Evolutionary conservation across 2,329 filamentous ascomycete species (phyloP).

Genomic region (Colletotrichum higginsianum): DNA sequence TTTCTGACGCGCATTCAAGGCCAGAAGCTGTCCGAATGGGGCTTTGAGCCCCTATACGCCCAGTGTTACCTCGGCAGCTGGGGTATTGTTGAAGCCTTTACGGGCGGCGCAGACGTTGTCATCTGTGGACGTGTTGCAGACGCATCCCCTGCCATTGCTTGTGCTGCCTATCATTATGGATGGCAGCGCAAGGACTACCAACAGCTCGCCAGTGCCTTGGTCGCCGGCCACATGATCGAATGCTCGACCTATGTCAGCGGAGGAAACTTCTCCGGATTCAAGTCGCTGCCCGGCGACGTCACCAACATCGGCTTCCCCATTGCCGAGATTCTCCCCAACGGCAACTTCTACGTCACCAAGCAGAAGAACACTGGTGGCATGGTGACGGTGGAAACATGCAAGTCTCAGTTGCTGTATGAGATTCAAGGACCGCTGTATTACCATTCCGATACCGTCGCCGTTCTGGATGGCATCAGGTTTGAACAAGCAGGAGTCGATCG

Average conservation of each 20-base stretch:
- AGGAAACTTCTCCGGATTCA: conserved; percentile 66
- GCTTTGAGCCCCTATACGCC: conserved; percentile 44
- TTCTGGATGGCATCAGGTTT: conserved; percentile 58
- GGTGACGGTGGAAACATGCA: conserved; percentile 52
- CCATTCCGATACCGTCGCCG: conserved; percentile 60
- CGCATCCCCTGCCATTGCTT: conserved; percentile 64
- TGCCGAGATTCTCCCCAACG: conserved; percentile 61
- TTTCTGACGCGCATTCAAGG: conserved; percentile 3
- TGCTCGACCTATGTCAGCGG: conserved; percentile 67
- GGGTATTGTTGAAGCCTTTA: conserved; percentile 59
- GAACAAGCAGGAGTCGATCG: conserved; percentile 58
- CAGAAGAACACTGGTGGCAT: conserved; percentile 52
- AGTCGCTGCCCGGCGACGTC: conserved; percentile 40
- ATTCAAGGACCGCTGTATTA: conserved; percentile 62
- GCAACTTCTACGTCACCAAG: conserved; percentile 57
- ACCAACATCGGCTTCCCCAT: conserved; percentile 64
- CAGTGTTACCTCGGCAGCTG: conserved; percentile 67
- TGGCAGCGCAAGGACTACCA: conserved; percentile 63
- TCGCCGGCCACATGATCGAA: conserved; percentile 66
- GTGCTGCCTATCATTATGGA: conserved; percentile 66
- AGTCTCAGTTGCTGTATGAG: conserved; percentile 60
- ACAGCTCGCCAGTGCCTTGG: conserved; percentile 60
- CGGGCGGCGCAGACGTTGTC: conserved; percentile 59
- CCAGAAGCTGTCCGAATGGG: conserved; percentile 35
- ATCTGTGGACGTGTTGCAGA: conserved; percentile 61